Evolutionary conservation across 495 filamentous ascomycete genomes (phyloP).

Genomic region (Parmelia sp.): DNA sequence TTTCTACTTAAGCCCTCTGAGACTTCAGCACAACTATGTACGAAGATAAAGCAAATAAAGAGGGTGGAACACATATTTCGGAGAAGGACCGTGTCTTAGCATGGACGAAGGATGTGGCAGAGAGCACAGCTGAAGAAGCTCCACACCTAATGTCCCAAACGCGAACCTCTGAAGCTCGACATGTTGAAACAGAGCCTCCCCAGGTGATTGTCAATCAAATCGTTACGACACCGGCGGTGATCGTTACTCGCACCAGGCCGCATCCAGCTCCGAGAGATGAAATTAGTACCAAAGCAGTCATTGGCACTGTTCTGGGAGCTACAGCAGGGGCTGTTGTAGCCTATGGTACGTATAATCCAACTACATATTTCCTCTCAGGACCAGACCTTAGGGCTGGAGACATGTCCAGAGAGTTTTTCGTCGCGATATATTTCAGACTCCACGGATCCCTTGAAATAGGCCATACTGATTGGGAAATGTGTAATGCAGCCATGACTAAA

Average conservation of each 20-base stretch:
- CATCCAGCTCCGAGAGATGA: conserved; percentile 36
- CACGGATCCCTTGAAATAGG: not conserved
- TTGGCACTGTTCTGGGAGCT: conserved; percentile 71
- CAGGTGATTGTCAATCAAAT: conserved; percentile 31
- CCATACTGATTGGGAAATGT: not conserved
- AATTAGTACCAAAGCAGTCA: conserved; percentile 43
- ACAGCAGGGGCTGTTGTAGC: conserved; percentile 68
- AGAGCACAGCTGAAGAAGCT: conserved; percentile 13
- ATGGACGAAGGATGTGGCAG: conserved; percentile 26
- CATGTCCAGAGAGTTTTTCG: not conserved
- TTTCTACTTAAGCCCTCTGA: conserved; percentile 30
- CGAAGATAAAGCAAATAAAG: conserved; percentile 26
- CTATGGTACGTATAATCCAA: conserved; percentile 39
- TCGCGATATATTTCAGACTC: not conserved
- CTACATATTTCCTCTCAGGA: not conserved
- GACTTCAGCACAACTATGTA: conserved; percentile 58
- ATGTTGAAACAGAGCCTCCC: conserved; percentile 19
- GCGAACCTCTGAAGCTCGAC: not conserved
- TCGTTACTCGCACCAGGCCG: conserved; percentile 28
- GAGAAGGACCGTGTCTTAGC: conserved; percentile 17
- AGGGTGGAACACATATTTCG: not conserved
- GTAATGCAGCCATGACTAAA: conserved; percentile 45
- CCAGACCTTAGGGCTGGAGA: not conserved
- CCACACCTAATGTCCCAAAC: not conserved
- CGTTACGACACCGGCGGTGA: conserved; percentile 31